A percentile compares a stretch with the other conserved stretches of the same genome.
These are phyloP conservation scores for Peronospora destructor DNA, from an alignment of 352 stramenopile genomes.

Conservation along the genomic window DNA sequence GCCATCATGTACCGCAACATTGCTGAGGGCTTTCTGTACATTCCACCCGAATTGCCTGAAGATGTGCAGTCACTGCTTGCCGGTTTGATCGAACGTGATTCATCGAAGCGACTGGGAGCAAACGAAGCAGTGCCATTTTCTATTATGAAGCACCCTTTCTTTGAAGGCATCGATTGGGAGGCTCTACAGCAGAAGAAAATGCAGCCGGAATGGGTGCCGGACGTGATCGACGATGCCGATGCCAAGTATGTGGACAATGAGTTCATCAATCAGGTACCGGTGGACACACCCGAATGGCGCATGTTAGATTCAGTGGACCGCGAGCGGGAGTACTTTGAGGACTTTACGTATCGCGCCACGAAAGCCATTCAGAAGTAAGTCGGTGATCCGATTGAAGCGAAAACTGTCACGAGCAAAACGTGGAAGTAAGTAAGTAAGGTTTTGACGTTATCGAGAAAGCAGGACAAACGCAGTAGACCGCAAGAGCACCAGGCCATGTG, in stretches of 20 bases:
- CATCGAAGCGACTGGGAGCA: constrained; percentile 59
- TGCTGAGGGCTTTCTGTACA: constrained; percentile 70
- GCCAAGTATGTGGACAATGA: constrained; percentile 86
- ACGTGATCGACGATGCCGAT: constrained; percentile 77
- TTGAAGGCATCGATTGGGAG: constrained; percentile 84
- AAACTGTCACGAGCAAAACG: constrained; percentile 1
- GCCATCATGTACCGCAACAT: constrained; percentile 91
- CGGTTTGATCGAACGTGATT: constrained; percentile 74
- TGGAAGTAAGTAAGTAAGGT: constrained; percentile 19
- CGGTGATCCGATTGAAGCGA: background rate
- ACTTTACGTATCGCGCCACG: constrained; percentile 79
- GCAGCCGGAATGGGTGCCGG: constrained; percentile 71
- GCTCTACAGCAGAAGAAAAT: constrained; percentile 72
- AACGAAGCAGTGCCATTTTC: constrained; percentile 76
- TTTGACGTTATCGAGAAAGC: constrained; percentile 20
- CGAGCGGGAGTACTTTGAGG: constrained; percentile 76
- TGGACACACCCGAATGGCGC: constrained; percentile 84
- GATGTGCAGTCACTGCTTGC: constrained; percentile 65
- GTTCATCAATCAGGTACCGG: constrained; percentile 80
- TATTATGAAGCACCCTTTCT: constrained; percentile 88
- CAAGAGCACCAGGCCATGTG: background rate
- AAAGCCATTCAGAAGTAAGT: constrained; percentile 65
- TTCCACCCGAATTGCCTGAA: constrained; percentile 67
- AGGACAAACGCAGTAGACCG: constrained; percentile 7
- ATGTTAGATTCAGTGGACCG: constrained; percentile 86